Evolutionary conservation across 1,284 basidiomycete species (phyloP).

Genomic region (Filobasidium uniguttulatum): DNA sequence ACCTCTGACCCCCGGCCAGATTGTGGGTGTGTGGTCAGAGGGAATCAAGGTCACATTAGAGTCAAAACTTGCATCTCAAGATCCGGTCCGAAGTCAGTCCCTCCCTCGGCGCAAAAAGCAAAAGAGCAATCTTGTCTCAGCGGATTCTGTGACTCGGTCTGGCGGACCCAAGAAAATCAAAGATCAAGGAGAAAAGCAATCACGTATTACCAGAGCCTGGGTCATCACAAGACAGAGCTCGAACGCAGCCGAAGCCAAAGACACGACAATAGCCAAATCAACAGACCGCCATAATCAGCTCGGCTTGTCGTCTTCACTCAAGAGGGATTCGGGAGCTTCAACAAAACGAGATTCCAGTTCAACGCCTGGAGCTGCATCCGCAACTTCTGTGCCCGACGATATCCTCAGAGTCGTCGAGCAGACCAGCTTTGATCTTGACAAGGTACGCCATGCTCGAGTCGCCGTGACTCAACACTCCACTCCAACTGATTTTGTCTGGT

Average conservation of each 20-base stretch:
- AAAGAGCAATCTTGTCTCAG: too few species aligned
- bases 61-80: too few species aligned
- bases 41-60: constrained; percentile 16
- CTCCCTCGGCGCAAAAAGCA: too few species aligned
- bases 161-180: not conserved
- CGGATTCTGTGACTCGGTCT: constrained; percentile 12
- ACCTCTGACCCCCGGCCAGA: not conserved
- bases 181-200: constrained; percentile 10
- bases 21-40: constrained; percentile 32
- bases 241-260: too few species aligned
- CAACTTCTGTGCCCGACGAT: constrained; percentile 14
- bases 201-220: too few species aligned
- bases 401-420: constrained; percentile 53
- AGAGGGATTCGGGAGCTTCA: not conserved
- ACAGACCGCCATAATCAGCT: too few species aligned
- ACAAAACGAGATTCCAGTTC: constrained; percentile 39
- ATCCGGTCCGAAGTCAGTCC: not conserved
- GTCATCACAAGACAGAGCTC: too few species aligned
- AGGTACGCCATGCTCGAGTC: constrained; percentile 42
- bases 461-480: not conserved
- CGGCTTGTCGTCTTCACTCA: too few species aligned
- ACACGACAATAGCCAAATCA: too few species aligned
- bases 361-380: constrained; percentile 44
- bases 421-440: constrained; percentile 75
- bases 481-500: constrained; percentile 14